Conservation (phyloP, 371 early-diverging fungal genomes). For the Lichtheimia corymbifera region DNA sequence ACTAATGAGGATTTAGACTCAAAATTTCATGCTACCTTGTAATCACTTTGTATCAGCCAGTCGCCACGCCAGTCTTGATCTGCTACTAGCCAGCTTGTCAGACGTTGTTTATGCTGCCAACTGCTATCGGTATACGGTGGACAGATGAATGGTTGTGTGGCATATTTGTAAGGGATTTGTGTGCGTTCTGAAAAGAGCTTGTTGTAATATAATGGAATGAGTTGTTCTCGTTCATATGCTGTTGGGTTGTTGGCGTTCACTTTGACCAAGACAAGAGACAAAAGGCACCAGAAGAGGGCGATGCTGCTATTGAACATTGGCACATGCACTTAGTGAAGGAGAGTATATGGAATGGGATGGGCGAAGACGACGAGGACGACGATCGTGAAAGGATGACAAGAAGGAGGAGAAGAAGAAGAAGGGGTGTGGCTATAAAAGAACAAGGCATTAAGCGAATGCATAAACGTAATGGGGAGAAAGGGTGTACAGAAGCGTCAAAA, state of each 20-base stretch:
- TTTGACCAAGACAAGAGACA: neutral
- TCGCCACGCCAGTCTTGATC: conserved; percentile 46
- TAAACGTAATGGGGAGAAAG: neutral
- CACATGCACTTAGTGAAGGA: too few relatives aligned
- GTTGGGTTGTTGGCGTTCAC: neutral
- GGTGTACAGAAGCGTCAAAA: neutral
- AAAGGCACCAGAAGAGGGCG: conserved; percentile 1
- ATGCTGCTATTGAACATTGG: neutral
- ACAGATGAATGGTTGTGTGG: conserved; percentile 37
- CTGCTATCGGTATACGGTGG: conserved; percentile 25
- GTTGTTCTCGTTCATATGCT: conserved; percentile 30
- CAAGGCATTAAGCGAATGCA: neutral
- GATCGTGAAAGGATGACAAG: neutral
- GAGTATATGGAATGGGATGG: neutral
- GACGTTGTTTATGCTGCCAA: conserved; percentile 18
- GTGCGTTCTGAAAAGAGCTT: conserved; percentile 44
- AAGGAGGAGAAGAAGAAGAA: too few relatives aligned
- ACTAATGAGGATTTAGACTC: neutral
- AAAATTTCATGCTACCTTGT: conserved; percentile 29
- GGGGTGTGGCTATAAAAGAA: neutral
- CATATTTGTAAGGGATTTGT: conserved; percentile 34
- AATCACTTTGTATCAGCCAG: conserved; percentile 37
- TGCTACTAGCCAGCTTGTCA: conserved; percentile 24
- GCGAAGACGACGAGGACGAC: neutral
- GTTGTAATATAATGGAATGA: conserved; percentile 40